These are phyloP conservation scores for Porphyrellus cyaneotinctus DNA, from an alignment of 768 basidiomycete genomes.

Conservation along the genomic window DNA sequence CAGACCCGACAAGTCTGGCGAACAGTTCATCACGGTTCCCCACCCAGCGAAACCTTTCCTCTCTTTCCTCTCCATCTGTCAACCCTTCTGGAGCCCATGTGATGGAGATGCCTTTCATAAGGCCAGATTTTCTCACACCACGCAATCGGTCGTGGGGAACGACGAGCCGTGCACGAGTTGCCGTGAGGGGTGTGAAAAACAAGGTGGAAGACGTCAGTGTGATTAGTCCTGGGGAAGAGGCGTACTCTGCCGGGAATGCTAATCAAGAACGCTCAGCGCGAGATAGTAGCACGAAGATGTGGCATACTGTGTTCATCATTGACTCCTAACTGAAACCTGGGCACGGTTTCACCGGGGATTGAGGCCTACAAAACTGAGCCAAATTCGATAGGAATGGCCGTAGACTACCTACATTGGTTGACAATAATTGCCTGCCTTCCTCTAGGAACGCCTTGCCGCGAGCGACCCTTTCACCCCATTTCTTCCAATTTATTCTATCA, in stretches of 20 bases:
- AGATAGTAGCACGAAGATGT: background rate
- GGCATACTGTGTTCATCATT: conserved; percentile 36
- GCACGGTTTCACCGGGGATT: background rate
- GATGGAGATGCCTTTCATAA: conserved; percentile 51
- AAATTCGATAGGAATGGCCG: conserved; percentile 10
- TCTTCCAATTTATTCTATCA: conserved; percentile 48
- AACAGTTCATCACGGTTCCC: conserved; percentile 63
- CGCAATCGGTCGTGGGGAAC: conserved; percentile 46
- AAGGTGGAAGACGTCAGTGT: conserved; percentile 48
- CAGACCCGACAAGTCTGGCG: conserved; percentile 53
- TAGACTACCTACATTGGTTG: conserved; percentile 31
- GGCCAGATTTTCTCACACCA: conserved; percentile 54
- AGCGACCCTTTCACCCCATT: conserved; percentile 48
- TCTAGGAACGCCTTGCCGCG: conserved; percentile 42
- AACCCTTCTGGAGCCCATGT: conserved; percentile 34
- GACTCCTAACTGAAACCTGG: background rate
- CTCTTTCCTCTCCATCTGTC: conserved; percentile 35
- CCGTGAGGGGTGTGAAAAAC: conserved; percentile 53
- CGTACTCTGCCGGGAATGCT: conserved; percentile 63
- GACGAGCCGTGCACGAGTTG: conserved; percentile 40
- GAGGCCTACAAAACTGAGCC: conserved; percentile 9
- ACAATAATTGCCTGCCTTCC: conserved; percentile 40
- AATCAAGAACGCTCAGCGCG: conserved; percentile 1
- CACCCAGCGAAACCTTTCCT: conserved; percentile 58
- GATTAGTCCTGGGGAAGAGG: conserved; percentile 53